Base-by-base conservation (phyloP, 1,284 basidiomycete species). In the Apiotrichum montevideense region DNA sequence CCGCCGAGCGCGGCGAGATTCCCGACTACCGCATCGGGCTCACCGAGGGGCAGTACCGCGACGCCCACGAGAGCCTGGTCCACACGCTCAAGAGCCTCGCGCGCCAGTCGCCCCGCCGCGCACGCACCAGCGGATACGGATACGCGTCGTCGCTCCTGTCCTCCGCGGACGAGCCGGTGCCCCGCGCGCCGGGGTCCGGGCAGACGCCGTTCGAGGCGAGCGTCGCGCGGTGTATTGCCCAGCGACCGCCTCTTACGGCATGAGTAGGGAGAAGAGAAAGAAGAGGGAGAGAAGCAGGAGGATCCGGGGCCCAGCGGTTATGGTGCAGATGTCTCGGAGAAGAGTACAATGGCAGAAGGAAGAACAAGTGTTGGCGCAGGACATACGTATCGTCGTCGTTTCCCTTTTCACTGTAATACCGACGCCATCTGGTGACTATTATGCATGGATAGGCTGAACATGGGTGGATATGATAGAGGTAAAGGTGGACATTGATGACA, bases 151-250 rank as follows among this genome's bases (percentile, higher is more conserved):
- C 50, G 14, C 49, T 54, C 5, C 41, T 52, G 6, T 51, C 56
- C 39, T 51, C 33, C 29, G 29, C 37, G 37, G 57, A 62, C 21
- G 52, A 54, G 52, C 33, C 35, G 14, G 29, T 2, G 35, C 4
- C 21, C 13, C 40, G 41, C 35, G 37, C 10, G 13, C 39, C 21
- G 46, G 46, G 54, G 54, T 9, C 49, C 14, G 71, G 72, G 7
- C 66, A 63, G 62, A 68, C 67, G 6, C 71, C 72, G 41, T 70
- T 75, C 50, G 71, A 73, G 63, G 55, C 72, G 57, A 68, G 66
- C 46, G 64, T 70, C 2, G 66, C 68, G 52, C 63, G 73, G 50
- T 68, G 66, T 57, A 21, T 70, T 34, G 66, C 66, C 8, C 73
- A 73, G 59, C 60, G 70, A 44, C 73, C 49, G 5, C 49, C 33